A percentile compares a stretch with the other conserved stretches of the same genome.
These are phyloP conservation scores for Pythium plurisporium DNA, from an alignment of 352 stramenopile species.

Conservation along the genomic window DNA sequence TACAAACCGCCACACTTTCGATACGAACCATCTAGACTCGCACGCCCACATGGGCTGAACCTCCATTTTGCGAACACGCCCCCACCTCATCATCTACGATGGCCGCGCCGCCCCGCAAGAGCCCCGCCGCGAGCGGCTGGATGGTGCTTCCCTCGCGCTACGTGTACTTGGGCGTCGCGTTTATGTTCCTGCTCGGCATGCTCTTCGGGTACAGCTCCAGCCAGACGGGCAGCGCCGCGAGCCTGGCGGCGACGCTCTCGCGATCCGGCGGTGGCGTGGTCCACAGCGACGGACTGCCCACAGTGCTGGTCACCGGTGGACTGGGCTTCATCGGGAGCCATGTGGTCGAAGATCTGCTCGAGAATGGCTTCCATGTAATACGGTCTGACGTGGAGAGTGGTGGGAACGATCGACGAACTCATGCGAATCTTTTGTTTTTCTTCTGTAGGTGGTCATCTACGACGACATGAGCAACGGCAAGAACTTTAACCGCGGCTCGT, in stretches of 20 bases:
- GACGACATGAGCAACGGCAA: slow-evolving; percentile 88
- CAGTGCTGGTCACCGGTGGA: slow-evolving; percentile 74
- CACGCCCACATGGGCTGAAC: neutral
- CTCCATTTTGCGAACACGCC: slow-evolving; percentile 6
- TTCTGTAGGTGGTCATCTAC: slow-evolving; percentile 67
- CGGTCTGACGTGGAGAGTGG: slow-evolving; percentile 1
- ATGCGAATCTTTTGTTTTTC: neutral
- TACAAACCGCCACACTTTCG: neutral
- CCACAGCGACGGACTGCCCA: slow-evolving; percentile 36
- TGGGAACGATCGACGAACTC: neutral
- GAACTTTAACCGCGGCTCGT: slow-evolving; percentile 75
- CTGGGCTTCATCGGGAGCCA: slow-evolving; percentile 85
- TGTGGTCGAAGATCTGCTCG: slow-evolving; percentile 74
- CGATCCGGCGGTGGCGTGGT: slow-evolving; percentile 20
- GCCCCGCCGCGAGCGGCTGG: slow-evolving; percentile 45
- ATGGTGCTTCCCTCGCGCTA: slow-evolving; percentile 65
- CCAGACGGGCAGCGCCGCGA: slow-evolving; percentile 13
- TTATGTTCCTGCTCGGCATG: slow-evolving; percentile 59
- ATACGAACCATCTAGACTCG: slow-evolving; percentile 3
- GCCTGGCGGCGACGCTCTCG: slow-evolving; percentile 19
- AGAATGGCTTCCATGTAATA: slow-evolving; percentile 75
- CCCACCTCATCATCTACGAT: slow-evolving; percentile 17
- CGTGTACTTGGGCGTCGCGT: slow-evolving; percentile 59
- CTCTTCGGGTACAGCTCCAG: slow-evolving; percentile 71
- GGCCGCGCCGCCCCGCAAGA: slow-evolving; percentile 24